These are phyloP conservation scores for Emiliania huxleyi DNA, from an alignment of 78 protist species.

Conservation along the genomic window DNA sequence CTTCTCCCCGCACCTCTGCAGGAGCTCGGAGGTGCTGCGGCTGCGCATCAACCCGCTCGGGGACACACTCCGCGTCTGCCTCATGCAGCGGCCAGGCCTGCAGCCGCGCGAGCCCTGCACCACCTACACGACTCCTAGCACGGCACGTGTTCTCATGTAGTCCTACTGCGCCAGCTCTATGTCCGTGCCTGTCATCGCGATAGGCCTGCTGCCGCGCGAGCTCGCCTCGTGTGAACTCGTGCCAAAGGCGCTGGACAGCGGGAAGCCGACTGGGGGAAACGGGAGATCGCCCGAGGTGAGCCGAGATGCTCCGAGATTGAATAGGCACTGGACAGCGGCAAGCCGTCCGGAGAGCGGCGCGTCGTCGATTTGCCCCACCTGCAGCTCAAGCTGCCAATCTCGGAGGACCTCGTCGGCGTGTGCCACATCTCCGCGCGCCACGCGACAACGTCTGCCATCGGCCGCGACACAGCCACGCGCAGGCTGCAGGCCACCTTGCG, in stretches of 20 bases:
- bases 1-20: background rate
- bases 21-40: background rate
- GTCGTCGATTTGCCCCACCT: background rate
- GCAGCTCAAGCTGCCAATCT: background rate
- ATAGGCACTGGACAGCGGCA: background rate
- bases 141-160: no score
- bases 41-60: background rate
- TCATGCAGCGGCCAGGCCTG: background rate
- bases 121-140: no score
- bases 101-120: background rate
- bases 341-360: background rate
- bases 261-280: background rate
- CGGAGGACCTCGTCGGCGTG: background rate
- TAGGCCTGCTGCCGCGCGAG: background rate
- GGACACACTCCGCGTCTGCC: background rate
- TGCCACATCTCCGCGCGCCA: background rate
- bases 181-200: no score
- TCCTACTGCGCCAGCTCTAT: no score
- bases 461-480: background rate
- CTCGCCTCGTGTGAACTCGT: background rate
- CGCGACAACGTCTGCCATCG: background rate
- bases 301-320: no score
- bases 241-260: background rate
- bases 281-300: background rate
- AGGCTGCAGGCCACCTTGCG: background rate